Conservation (phyloP, 2,329 filamentous ascomycete genomes). For the Alternaria sp. region DNA sequence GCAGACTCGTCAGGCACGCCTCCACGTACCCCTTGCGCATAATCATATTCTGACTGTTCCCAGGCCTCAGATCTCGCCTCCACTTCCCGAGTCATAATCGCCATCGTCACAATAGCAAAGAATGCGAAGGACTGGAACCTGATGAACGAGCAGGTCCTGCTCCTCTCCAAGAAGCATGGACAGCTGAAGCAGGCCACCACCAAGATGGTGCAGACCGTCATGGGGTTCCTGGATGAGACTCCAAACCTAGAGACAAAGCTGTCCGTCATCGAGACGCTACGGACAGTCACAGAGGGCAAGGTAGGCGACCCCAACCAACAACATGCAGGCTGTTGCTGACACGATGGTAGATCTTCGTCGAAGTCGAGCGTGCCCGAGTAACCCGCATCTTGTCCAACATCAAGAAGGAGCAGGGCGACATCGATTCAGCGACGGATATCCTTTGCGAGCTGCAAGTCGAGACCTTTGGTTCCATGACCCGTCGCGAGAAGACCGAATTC, state of each 20-base stretch:
- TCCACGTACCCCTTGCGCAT: constrained; percentile 7
- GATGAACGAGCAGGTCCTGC: constrained; percentile 93
- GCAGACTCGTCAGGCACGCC: constrained; percentile 86
- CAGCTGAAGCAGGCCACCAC: constrained; percentile 99
- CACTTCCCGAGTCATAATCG: constrained; percentile 84
- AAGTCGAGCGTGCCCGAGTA: constrained; percentile 94
- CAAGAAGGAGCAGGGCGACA: constrained; percentile 93
- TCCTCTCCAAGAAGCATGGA: constrained; percentile 98
- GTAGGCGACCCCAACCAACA: constrained; percentile 49
- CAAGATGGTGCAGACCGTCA: constrained; percentile 97
- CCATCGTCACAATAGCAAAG: constrained; percentile 94
- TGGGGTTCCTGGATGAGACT: constrained; percentile 86
- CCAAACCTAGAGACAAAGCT: constrained; percentile 88
- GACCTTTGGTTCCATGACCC: constrained; percentile 97
- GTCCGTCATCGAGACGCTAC: constrained; percentile 89
- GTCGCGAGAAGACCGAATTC: constrained; percentile 98
- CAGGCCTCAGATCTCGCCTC: constrained; percentile 95
- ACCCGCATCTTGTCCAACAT: constrained; percentile 96
- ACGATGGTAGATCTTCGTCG: constrained; percentile 83
- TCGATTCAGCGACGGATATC: constrained; percentile 88
- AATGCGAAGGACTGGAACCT: constrained; percentile 90
- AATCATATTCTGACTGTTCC: constrained; percentile 27
- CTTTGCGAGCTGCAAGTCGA: constrained; percentile 98
- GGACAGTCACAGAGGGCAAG: constrained; percentile 98
- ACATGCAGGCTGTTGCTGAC: constrained; percentile 24